A percentile compares a stretch with the other conserved stretches of the same genome.
These are phyloP conservation scores for Hericium rajendrae DNA, from an alignment of 768 basidiomycete species.

Conservation along the genomic window DNA sequence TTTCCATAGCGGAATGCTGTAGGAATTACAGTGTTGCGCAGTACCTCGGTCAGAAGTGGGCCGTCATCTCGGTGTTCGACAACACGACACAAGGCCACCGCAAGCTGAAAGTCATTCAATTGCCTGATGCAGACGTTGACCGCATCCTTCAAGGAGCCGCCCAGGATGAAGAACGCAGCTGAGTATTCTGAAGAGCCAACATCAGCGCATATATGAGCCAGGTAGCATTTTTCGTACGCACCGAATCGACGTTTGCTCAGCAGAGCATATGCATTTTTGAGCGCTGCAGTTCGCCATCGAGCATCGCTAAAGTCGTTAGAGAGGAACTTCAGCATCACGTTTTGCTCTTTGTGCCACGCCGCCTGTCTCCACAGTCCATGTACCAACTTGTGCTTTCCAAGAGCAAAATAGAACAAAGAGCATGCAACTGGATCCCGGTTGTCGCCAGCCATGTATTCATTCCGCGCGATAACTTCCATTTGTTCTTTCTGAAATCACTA, in stretches of 20 bases:
- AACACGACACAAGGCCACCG: conserved; percentile 75
- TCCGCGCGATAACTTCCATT: conserved; percentile 82
- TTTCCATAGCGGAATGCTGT: conserved; percentile 82
- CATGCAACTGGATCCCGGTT: conserved; percentile 82
- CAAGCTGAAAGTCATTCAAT: conserved; percentile 83
- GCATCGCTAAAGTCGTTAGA: conserved; percentile 78
- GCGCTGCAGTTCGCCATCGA: conserved; percentile 85
- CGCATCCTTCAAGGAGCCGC: conserved; percentile 81
- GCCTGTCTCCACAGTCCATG: conserved; percentile 96
- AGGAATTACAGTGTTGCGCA: conserved; percentile 72
- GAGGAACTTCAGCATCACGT: conserved; percentile 84
- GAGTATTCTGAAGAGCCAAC: conserved; percentile 65
- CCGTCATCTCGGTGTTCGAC: conserved; percentile 79
- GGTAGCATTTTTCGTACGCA: conserved; percentile 27
- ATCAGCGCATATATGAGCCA: not conserved
- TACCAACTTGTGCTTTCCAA: conserved; percentile 87
- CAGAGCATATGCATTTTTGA: conserved; percentile 94
- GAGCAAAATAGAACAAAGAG: conserved; percentile 89
- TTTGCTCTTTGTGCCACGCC: conserved; percentile 85
- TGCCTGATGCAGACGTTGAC: conserved; percentile 86
- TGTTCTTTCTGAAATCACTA: conserved; percentile 51
- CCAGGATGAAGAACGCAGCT: conserved; percentile 96
- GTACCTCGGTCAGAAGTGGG: conserved; percentile 58
- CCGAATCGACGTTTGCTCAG: conserved; percentile 88
- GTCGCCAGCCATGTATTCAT: conserved; percentile 85